phyloP scores from a whole-genome alignment of 768 basidiomycete species.

The Rhizopogon vulgaris region DNA sequence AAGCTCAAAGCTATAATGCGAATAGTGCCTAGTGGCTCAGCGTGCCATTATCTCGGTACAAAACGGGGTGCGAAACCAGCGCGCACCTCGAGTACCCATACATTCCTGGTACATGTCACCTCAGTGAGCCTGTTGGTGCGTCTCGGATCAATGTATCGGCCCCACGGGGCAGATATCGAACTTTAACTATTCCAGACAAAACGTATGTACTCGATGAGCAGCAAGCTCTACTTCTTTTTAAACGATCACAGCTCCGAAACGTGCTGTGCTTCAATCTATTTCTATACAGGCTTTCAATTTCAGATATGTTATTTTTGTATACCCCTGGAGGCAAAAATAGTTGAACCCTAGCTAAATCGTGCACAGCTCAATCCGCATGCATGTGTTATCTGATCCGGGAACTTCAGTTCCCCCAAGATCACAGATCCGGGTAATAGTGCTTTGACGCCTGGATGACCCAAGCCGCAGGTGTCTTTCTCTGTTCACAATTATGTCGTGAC shows the following conservation, averaged over 20 bases:
- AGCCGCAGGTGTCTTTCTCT: not conserved
- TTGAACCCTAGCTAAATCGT: not conserved
- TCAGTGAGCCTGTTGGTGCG: not conserved
- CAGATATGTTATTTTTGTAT: too few relatives aligned
- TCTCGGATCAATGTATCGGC: not conserved
- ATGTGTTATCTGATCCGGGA: not conserved
- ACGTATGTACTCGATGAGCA: too few relatives aligned
- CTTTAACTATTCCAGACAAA: too few relatives aligned
- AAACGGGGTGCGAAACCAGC: not conserved
- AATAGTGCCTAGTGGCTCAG: not conserved
- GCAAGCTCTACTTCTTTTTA: too few relatives aligned
- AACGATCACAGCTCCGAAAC: too few relatives aligned
- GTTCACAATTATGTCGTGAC: too few relatives aligned
- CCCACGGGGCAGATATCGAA: too few relatives aligned
- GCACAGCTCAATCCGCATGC: not conserved
- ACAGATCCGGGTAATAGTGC: too few relatives aligned
- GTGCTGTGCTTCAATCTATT: not conserved
- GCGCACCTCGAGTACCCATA: not conserved
- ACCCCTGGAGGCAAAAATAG: not conserved
- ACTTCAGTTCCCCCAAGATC: too few relatives aligned
- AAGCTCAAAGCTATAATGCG: not conserved
- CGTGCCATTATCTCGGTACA: not conserved
- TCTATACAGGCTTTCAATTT: too few relatives aligned
- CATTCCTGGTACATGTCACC: not conserved
- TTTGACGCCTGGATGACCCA: too few relatives aligned